Conservation (phyloP, 2,329 filamentous ascomycete genomes). For the Graphilbum ipis-grandicollis region DNA sequence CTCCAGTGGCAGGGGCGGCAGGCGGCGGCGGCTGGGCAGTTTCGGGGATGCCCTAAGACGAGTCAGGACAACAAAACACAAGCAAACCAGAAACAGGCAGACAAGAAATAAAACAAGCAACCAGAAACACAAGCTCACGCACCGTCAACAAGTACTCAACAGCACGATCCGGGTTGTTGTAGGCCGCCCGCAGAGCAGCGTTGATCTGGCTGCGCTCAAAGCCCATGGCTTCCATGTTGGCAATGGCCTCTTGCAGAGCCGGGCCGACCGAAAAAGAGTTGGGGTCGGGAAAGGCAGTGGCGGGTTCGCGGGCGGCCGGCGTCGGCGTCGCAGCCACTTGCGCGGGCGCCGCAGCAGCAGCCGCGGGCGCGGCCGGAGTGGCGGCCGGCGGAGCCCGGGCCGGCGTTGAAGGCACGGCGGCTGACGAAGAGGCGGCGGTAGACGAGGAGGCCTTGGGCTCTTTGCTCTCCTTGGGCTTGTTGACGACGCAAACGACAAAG, state of each 20-base stretch:
- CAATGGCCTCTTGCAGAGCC: conserved; percentile 65
- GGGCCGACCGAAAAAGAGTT: conserved; percentile 76
- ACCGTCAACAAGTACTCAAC: conserved; percentile 90
- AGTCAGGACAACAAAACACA: background rate
- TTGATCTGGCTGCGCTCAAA: conserved; percentile 82
- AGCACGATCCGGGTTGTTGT: conserved; percentile 90
- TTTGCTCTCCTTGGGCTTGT: conserved; percentile 62
- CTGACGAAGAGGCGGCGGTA: conserved; percentile 12
- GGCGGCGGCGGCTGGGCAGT: conserved; percentile 37
- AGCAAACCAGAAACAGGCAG: background rate
- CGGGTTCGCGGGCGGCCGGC: conserved; percentile 16
- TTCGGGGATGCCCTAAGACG: conserved; percentile 68
- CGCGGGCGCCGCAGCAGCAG: conserved; percentile 26
- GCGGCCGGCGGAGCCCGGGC: conserved; percentile 28
- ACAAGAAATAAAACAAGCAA: background rate
- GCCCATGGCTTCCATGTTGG: conserved; percentile 95
- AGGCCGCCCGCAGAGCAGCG: conserved; percentile 86
- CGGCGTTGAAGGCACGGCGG: conserved; percentile 41
- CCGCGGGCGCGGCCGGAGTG: conserved; percentile 30
- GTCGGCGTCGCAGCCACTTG: conserved; percentile 27
- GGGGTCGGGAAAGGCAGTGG: conserved; percentile 42
- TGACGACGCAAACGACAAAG: conserved; percentile 96
- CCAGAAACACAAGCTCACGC: conserved; percentile 17
- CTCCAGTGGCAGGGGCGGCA: conserved; percentile 15
- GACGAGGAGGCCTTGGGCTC: conserved; percentile 15